Evolutionary conservation across 176 grass and related monocot species (phyloP).

Genomic region (Hordeum marinum): DNA sequence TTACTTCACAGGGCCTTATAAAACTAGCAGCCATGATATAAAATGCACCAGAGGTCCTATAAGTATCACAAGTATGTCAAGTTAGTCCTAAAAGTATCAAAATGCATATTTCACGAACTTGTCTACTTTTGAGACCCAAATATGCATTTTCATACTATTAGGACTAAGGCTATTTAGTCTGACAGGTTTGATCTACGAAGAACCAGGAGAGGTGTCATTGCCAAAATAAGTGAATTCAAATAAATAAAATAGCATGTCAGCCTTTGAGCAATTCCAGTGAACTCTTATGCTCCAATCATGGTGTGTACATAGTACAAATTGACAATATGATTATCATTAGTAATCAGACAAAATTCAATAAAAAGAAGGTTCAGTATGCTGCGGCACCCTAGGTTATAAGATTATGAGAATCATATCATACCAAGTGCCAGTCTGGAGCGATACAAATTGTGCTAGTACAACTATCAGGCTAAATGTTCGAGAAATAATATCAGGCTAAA

Average conservation of each 20-base stretch:
- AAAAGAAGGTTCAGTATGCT: background rate
- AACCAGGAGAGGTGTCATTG: background rate
- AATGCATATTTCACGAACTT: background rate
- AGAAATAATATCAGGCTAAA: background rate
- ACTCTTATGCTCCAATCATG: background rate
- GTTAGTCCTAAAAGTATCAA: background rate
- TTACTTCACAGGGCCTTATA: background rate
- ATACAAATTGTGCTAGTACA: background rate
- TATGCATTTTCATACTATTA: background rate
- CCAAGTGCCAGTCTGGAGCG: background rate
- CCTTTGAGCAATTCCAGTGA: background rate
- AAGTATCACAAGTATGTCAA: background rate
- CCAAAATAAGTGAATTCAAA: too few species aligned
- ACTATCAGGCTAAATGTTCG: background rate
- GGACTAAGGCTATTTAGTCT: too few species aligned
- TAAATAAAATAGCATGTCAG: background rate
- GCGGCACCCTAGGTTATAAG: background rate
- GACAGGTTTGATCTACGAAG: background rate
- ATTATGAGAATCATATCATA: background rate
- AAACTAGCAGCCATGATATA: too few species aligned
- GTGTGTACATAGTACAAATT: background rate
- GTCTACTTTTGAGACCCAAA: background rate
- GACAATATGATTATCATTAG: background rate
- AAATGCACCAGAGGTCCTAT: background rate
- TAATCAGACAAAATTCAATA: background rate